Base-by-base conservation (phyloP, 805 yeast genomes). In the Zygosaccharomyces gambellarensis region DNA sequence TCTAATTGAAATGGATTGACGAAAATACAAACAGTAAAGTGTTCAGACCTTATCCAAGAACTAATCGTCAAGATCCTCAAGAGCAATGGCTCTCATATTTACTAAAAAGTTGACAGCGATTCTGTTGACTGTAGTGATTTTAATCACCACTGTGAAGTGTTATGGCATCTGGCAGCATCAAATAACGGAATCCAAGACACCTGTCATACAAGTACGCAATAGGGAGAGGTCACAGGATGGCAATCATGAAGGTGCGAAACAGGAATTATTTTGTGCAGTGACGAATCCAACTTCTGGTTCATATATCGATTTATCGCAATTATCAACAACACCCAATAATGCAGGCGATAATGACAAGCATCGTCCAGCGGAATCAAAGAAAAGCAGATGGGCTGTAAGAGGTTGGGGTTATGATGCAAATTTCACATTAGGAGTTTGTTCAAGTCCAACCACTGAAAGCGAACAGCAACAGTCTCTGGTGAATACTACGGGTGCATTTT, bases 341-440 rank as follows among this genome's bases (percentile, higher is more conserved):
- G 45, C 43, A 2, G 48, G 40, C 12, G 50, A 48, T 21, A 34
- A 11, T 14, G 46, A 49, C 14, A 46, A 38, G 25, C 42, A 27
- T 7, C 38, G 28, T 17, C 36, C 43, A 4, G 40, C 50, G 17
- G 58, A 55, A 4, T 39, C 56, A 19, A 42, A 51, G 21, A 60
- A 53, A 48, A 57, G 61, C 11, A 58, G 64, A 22, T 87, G 90
- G 88, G 67, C 73, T 36, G 81, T 90, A 3, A 77, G 76, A 52
- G 95, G 95, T 0, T 77, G 76, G 63, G 94, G 84, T 54, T 79
- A 78, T 58, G 82, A 82, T 25, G 72, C 70, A 43, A 90, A 90
- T 67, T 90, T 84, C 69, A 85, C 92, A 1, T 57, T 85, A 38
- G 85, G 87, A n/a, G 71, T 85, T 2, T 85, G 92, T 58, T 76